Base-by-base conservation (phyloP, 2,329 filamentous ascomycete species). In the Colletotrichum cuscutae region DNA sequence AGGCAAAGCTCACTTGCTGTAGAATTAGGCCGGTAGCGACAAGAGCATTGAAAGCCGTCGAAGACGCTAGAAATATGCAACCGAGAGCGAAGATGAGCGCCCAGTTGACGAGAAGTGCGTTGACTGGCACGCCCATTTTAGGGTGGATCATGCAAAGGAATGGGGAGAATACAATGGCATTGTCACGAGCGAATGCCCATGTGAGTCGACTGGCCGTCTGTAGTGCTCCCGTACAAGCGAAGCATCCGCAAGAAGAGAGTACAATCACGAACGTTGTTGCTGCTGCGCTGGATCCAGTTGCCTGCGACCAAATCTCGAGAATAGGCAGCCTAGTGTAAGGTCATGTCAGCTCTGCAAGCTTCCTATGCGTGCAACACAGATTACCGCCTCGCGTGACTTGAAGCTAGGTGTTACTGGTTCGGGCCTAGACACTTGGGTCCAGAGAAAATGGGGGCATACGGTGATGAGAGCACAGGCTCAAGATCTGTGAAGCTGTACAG, bases 401-500 rank as follows among this genome's bases (percentile, higher is more conserved):
- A 12, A 5, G 4, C 32, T 32, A 12, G 32, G 32, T 32, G 32
- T 32, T 12, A 12, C 4, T 32, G 32, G 12, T 12, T 2, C 32
- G 32, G 32, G 32, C 11, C 32, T 12, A 32, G 32, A 32, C 32
- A 13, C 11, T 15, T 13, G 1, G 19, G n/a, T 26, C 1, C n/a
- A 19, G 22, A 11, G 9, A 32, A 11, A 22, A 15, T 8, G 11
- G 6, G 37, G 1, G 26, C 61, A 15, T 59, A 68, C 69, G 69
- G 65, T 9, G 69, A 72, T 8, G 65, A 42, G 12, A 72, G 59
- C 37, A 74, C 60, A 1, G 72, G 68, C 13, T 75, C 74, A 15
- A 78, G 56, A 19, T 78, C 76, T 8, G 73, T 73, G 5, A 74
- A 77, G 64, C 77, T 70, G 66, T 78, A 75, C 37, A 76, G 68